Evolutionary conservation across 148 eudicot species (phyloP).

Genomic region (Persicaria maculosa): DNA sequence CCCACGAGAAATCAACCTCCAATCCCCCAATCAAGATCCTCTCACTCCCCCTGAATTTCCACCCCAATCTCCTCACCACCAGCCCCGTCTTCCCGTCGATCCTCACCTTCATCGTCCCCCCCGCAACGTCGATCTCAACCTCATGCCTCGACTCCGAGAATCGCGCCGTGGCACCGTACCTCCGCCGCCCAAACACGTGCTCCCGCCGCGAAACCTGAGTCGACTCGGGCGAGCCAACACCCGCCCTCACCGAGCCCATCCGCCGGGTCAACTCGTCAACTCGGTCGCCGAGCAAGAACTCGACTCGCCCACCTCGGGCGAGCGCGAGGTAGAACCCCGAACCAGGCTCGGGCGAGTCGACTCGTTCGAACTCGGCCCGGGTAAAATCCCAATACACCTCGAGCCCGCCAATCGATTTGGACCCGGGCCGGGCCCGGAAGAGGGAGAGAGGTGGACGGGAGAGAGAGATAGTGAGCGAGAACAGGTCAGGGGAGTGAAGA

Average conservation of each 20-base stretch:
- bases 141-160: slow-evolving; percentile 32
- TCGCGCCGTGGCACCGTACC: slow-evolving; percentile 27
- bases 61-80: slow-evolving; percentile 42
- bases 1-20: slow-evolving; percentile 52
- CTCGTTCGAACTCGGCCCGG: slow-evolving; percentile 26
- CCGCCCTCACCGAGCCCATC: neutral
- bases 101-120: slow-evolving; percentile 42
- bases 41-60: slow-evolving; percentile 64
- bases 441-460: slow-evolving; percentile 29
- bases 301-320: slow-evolving; percentile 22
- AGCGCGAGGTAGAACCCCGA: slow-evolving; percentile 44
- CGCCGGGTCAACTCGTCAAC: slow-evolving; percentile 32
- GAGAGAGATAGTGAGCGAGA: slow-evolving; percentile 46
- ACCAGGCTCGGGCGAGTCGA: slow-evolving; percentile 49
- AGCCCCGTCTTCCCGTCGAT: slow-evolving; percentile 34
- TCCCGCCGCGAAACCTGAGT: slow-evolving; percentile 35
- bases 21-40: slow-evolving; percentile 32
- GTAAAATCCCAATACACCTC: slow-evolving; percentile 53
- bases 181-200: slow-evolving; percentile 46
- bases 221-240: slow-evolving; percentile 12
- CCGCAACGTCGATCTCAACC: slow-evolving; percentile 42
- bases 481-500: slow-evolving; percentile 30
- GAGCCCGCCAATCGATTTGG: slow-evolving; percentile 33
- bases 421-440: slow-evolving; percentile 40
- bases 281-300: slow-evolving; percentile 45